Percentiles rank a stretch among this genome's conserved stretches.
Conservation (phyloP, 805 yeast genomes). For the Myxozyma melibiosi region DNA sequence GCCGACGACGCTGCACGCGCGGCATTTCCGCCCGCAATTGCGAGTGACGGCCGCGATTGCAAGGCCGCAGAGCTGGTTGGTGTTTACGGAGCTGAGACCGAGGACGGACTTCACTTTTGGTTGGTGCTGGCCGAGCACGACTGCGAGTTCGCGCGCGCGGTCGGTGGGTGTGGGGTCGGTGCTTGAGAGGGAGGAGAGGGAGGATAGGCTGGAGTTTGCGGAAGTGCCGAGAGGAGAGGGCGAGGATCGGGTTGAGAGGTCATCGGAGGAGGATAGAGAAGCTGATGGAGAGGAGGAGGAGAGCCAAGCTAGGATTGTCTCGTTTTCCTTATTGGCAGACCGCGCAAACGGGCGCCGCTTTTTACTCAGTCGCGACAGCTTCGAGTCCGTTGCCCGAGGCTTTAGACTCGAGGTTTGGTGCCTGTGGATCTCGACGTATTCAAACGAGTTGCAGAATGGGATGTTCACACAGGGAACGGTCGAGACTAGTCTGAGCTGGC, state of each 20-base stretch:
- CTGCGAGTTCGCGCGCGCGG: conserved; percentile 1
- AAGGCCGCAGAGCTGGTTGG: background rate
- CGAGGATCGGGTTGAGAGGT: too few relatives aligned
- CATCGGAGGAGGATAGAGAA: too few relatives aligned
- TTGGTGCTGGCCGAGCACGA: conserved; percentile 2
- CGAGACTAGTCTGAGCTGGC: conserved; percentile 8
- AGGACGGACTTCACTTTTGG: conserved; percentile 13
- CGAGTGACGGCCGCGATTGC: background rate
- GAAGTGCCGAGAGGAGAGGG: too few relatives aligned
- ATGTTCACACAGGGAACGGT: conserved; percentile 15
- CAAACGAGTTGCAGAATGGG: conserved; percentile 16
- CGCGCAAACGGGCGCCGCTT: background rate
- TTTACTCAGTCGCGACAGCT: background rate
- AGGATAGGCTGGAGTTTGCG: too few relatives aligned
- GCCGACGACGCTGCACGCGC: too few relatives aligned
- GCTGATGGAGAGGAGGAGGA: background rate
- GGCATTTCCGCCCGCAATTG: too few relatives aligned
- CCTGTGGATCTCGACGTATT: background rate
- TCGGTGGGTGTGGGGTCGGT: too few relatives aligned
- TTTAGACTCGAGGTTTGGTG: background rate
- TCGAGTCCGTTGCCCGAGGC: too few relatives aligned
- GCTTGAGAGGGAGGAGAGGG: too few relatives aligned
- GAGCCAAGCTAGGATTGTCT: background rate
- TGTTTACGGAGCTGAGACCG: background rate
- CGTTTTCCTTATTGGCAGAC: background rate